phyloP scores from a whole-genome alignment of 805 yeast genomes.

The Geotrichum ghanense region DNA sequence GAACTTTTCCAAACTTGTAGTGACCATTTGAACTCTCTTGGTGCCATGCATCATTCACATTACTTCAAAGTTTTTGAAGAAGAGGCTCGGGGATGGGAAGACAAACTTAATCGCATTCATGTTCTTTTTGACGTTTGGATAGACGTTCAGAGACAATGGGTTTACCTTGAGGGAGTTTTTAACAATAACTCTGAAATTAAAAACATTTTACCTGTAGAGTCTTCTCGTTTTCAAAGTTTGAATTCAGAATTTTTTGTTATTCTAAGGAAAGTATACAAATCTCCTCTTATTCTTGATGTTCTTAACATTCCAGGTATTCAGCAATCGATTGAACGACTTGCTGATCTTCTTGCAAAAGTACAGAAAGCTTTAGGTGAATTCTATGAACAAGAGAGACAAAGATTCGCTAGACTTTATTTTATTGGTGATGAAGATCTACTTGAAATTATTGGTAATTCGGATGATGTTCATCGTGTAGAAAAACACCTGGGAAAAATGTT shows the following conservation, averaged over 20 bases:
- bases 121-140: constrained; percentile 58
- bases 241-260: constrained; percentile 49
- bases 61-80: constrained; percentile 50
- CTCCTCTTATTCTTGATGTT: constrained; percentile 43
- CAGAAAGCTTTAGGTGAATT: constrained; percentile 62
- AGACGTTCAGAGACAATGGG: constrained; percentile 83
- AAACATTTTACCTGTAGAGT: constrained; percentile 57
- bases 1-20: constrained; percentile 42
- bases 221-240: constrained; percentile 50
- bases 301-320: constrained; percentile 39
- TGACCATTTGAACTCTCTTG: constrained; percentile 49
- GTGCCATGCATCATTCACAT: constrained; percentile 62
- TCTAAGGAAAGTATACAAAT: constrained; percentile 38
- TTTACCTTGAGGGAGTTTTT: constrained; percentile 72
- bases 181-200: constrained; percentile 41
- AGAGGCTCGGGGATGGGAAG: constrained; percentile 44
- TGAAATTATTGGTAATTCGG: constrained; percentile 63
- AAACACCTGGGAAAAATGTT: constrained; percentile 63
- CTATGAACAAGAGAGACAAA: constrained; percentile 65
- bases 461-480: constrained; percentile 35
- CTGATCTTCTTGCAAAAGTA: constrained; percentile 46
- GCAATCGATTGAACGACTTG: constrained; percentile 35
- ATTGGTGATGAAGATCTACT: constrained; percentile 84
- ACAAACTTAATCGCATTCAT: constrained; percentile 38
- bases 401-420: constrained; percentile 75